Percentiles rank a stretch among this genome's conserved stretches.
Conservation (phyloP, 495 filamentous ascomycete species). For the Venustampulla echinocandica region DNA sequence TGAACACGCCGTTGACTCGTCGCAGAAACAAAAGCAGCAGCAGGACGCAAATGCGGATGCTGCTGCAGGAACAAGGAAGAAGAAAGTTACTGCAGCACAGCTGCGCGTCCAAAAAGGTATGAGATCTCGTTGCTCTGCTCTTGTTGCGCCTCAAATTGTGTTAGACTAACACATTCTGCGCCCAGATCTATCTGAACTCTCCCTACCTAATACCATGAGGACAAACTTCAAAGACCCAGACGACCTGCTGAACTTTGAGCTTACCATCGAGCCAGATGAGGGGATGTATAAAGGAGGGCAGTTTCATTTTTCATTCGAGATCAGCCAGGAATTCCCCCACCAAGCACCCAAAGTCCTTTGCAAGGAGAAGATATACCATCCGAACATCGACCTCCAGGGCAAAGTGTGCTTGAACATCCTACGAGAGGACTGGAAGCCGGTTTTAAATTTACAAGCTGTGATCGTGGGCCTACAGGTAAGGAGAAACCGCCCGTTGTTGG, state of each 20-base stretch:
- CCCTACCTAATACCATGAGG: conserved; percentile 83
- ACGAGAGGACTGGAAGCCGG: conserved; percentile 97
- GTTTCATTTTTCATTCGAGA: conserved; percentile 86
- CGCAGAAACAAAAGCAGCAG: conserved; percentile 89
- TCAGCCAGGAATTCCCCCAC: conserved; percentile 92
- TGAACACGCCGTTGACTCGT: no score
- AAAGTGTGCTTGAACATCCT: conserved; percentile 97
- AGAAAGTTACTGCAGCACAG: conserved; percentile 95
- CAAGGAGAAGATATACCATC: conserved; percentile 97
- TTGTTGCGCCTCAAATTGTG: no score
- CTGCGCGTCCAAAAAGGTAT: conserved; percentile 92
- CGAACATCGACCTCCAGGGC: conserved; percentile 95
- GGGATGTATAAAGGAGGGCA: conserved; percentile 91
- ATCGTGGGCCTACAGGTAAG: conserved; percentile 86
- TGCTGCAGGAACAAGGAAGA: conserved; percentile 67
- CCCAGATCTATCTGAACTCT: conserved; percentile 85
- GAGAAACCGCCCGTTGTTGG: neutral
- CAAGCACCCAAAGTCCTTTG: conserved; percentile 98
- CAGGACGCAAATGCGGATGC: conserved; percentile 72
- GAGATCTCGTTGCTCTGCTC: no score
- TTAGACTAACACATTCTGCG: neutral
- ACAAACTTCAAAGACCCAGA: conserved; percentile 89
- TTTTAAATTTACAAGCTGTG: conserved; percentile 91
- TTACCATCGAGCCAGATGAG: conserved; percentile 92
- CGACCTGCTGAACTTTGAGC: conserved; percentile 91